Conservation (phyloP, 108 stramenopile genomes). For the Bacterosira constricta region DNA sequence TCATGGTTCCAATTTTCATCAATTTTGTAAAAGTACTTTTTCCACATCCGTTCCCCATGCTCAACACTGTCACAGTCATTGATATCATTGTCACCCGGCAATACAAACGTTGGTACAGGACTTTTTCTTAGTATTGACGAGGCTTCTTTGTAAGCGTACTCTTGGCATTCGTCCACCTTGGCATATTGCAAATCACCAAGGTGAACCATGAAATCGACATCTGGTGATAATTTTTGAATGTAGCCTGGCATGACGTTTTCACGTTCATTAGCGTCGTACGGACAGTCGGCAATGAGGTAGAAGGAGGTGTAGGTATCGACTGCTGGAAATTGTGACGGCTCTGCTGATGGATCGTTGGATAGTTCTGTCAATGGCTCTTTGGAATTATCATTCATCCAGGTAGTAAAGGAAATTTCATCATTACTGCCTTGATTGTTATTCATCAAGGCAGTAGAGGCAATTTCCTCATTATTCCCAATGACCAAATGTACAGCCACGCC, state of each 20-base stretch:
- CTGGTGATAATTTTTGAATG: conserved; percentile 43
- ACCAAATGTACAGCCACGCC: no score
- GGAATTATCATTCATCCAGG: no score
- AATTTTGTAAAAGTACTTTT: conserved; percentile 51
- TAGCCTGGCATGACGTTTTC: conserved; percentile 48
- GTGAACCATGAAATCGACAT: conserved; percentile 75
- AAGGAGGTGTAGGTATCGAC: conserved; percentile 49
- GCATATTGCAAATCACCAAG: conserved; percentile 75
- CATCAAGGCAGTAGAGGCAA: no score
- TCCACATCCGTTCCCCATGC: conserved; percentile 53
- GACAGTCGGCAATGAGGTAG: conserved; percentile 74
- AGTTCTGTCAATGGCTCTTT: no score
- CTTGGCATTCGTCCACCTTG: conserved; percentile 48
- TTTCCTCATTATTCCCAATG: no score
- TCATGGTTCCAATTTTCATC: conserved; percentile 44
- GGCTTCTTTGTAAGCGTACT: conserved; percentile 45
- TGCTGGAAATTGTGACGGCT: no score
- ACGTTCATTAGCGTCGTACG: conserved; percentile 46
- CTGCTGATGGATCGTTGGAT: no score
- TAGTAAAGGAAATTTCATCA: no score
- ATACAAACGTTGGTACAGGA: conserved; percentile 59
- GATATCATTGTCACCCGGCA: conserved; percentile 83
- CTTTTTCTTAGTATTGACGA: conserved; percentile 30
- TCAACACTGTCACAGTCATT: conserved; percentile 61
- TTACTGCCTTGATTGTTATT: no score